phyloP scores from a whole-genome alignment of 306 rosid species.

The Sindora glabra region DNA sequence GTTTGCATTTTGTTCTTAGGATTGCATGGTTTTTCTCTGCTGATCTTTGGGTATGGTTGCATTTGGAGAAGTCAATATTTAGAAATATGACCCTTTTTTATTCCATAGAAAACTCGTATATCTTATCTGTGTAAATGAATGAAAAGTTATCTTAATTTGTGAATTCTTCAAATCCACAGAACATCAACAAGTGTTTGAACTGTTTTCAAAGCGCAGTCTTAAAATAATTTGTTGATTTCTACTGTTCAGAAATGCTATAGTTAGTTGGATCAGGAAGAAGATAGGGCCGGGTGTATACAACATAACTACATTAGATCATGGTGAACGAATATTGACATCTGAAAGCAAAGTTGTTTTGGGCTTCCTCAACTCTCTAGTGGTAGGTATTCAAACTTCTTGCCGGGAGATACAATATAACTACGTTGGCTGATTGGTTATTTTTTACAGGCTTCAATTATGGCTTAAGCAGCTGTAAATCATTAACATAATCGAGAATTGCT shows the following conservation, averaged over 20 bases:
- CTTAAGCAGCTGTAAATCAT: background rate
- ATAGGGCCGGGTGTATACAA: slow-evolving; percentile 80
- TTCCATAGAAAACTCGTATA: too few relatives aligned
- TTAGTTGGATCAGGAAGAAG: slow-evolving; percentile 94
- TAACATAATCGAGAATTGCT: background rate
- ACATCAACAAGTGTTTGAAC: too few relatives aligned
- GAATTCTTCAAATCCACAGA: too few relatives aligned
- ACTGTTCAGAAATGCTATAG: slow-evolving; percentile 65
- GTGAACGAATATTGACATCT: slow-evolving; percentile 54
- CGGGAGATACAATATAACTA: background rate
- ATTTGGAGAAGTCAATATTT: too few relatives aligned
- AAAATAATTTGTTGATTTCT: too few relatives aligned
- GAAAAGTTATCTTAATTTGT: too few relatives aligned
- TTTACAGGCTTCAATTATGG: background rate
- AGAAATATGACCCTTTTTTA: too few relatives aligned
- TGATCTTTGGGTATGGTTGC: background rate
- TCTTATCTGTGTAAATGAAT: too few relatives aligned
- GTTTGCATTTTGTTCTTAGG: background rate
- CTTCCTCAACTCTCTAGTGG: slow-evolving; percentile 84
- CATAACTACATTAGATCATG: slow-evolving; percentile 72
- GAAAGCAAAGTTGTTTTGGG: slow-evolving; percentile 80
- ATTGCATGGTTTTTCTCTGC: background rate
- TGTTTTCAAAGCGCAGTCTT: too few relatives aligned
- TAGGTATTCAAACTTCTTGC: slow-evolving; percentile 23
- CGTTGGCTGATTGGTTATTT: too few relatives aligned